Evolutionary conservation across 2,329 filamentous ascomycete species (phyloP), one percentile per base, ranked within the genome.

Genomic region (Xylaria polymorpha): DNA sequence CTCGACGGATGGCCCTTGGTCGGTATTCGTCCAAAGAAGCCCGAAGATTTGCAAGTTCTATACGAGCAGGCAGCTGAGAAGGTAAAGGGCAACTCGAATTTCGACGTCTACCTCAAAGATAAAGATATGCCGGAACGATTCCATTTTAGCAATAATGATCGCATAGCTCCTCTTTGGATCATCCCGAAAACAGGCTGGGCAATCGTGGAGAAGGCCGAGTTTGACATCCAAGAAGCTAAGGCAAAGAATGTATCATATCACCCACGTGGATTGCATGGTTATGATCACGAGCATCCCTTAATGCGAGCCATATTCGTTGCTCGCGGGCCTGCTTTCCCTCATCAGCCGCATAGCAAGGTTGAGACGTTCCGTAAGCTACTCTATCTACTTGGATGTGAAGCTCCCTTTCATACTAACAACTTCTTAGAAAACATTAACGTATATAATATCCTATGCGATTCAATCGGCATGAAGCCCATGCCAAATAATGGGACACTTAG

Each of bases 231-330:
- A 50, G 85, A 91, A 58, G 93, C 87, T 0, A 85, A 90, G 70
- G 84, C 86, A 63, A 88, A 89, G 14, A 89, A 88, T 0, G 79
- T 87, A 14, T 84, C 88, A 0, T 99, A 98, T 77, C 87, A 91
- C 73, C 96, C 96, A 0, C 87, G 87, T 35, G 96, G 96, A 1
- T 83, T 99, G 1, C 96, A 99, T 77, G 96, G 96, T 1, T 99
- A 98, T 78, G 96, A 99, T 78, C 91, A 97, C 76, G 91, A 97
- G 76, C 91, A 99, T 78, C 94, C 95, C 0, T 84, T 99, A 53
- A 99, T 99, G 96, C 86, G 96, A 46, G 95, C 96, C 0, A 97
- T 99, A 51, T 99, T 99, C 75, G 86, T 98, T 58, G 96, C 96
- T 1, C 86, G 93, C 46, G 96, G 96, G 0, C 96, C 96, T 4